Percentiles rank a stretch among this genome's conserved stretches.
These are phyloP conservation scores for Datura wrightii DNA, from an alignment of 257 asterid species.

Conservation along the genomic window DNA sequence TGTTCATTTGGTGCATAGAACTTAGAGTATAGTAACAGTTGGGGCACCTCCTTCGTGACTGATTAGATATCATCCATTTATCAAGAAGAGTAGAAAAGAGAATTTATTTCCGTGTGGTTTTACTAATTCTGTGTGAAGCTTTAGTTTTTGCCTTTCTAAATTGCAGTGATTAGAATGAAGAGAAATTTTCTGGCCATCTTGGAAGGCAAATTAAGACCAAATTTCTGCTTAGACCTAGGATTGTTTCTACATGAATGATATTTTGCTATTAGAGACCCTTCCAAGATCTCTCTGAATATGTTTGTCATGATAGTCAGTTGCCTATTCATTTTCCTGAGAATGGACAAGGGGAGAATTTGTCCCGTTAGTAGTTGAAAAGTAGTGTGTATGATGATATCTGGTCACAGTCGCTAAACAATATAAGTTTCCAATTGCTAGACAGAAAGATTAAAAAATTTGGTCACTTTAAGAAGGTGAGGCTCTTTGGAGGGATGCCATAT, in stretches of 20 bases:
- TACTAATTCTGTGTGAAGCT: not conserved
- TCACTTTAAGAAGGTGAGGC: not conserved
- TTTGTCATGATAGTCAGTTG: constrained; percentile 2
- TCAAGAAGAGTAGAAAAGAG: not conserved
- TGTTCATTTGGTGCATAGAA: not conserved
- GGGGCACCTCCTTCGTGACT: not conserved
- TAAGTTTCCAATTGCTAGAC: not conserved
- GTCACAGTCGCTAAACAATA: not conserved
- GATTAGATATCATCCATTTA: not conserved
- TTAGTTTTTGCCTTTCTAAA: not conserved
- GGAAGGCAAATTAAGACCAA: not conserved
- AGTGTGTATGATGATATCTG: constrained; percentile 22
- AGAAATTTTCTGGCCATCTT: not conserved
- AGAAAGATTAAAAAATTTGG: not conserved
- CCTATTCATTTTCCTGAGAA: not conserved
- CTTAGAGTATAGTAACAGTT: not conserved
- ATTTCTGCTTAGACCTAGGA: not conserved
- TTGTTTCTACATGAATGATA: not conserved
- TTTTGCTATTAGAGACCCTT: not conserved
- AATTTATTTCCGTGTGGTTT: not conserved
- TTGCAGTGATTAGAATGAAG: not conserved
- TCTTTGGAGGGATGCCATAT: not conserved
- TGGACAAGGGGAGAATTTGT: not conserved
- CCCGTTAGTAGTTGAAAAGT: not conserved
- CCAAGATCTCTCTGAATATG: not conserved